phyloP scores from a whole-genome alignment of 768 basidiomycete genomes.

The Collybia sordida region DNA sequence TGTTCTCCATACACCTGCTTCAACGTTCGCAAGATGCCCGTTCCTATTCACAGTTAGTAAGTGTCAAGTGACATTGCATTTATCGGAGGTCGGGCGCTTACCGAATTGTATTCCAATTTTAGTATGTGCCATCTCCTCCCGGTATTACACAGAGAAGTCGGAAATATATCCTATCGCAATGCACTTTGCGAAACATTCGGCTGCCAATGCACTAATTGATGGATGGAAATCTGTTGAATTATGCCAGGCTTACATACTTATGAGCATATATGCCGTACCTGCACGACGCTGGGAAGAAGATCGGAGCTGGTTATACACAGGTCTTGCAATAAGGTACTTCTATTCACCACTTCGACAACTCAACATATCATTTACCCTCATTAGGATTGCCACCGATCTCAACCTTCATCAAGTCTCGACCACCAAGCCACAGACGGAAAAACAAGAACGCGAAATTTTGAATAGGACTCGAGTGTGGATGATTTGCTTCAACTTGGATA shows the following conservation, averaged over 20 bases:
- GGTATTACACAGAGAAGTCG: conserved; percentile 76
- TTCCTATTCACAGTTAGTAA: conserved; percentile 88
- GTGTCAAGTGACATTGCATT: conserved; percentile 21
- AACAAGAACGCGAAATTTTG: conserved; percentile 77
- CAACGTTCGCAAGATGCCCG: conserved; percentile 80
- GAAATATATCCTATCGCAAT: conserved; percentile 87
- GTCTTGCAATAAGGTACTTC: conserved; percentile 73
- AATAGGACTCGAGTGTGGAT: conserved; percentile 90
- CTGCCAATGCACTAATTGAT: conserved; percentile 77
- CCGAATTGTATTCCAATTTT: neutral
- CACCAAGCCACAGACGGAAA: conserved; percentile 66
- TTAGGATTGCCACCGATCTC: conserved; percentile 83
- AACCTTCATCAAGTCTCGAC: conserved; percentile 74
- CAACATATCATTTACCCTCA: conserved; percentile 5
- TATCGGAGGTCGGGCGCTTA: neutral
- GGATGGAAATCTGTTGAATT: conserved; percentile 87
- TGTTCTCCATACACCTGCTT: conserved; percentile 75
- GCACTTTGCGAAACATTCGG: conserved; percentile 85
- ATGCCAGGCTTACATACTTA: conserved; percentile 88
- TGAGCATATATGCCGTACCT: conserved; percentile 80
- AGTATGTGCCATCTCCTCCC: conserved; percentile 87
- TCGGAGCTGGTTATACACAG: conserved; percentile 86
- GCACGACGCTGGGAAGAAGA: conserved; percentile 89
- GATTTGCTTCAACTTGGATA: conserved; percentile 87
- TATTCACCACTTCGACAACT: neutral